These are phyloP conservation scores for Monosporascus sp. DNA, from an alignment of 2,329 filamentous ascomycete genomes.

Conservation along the genomic window DNA sequence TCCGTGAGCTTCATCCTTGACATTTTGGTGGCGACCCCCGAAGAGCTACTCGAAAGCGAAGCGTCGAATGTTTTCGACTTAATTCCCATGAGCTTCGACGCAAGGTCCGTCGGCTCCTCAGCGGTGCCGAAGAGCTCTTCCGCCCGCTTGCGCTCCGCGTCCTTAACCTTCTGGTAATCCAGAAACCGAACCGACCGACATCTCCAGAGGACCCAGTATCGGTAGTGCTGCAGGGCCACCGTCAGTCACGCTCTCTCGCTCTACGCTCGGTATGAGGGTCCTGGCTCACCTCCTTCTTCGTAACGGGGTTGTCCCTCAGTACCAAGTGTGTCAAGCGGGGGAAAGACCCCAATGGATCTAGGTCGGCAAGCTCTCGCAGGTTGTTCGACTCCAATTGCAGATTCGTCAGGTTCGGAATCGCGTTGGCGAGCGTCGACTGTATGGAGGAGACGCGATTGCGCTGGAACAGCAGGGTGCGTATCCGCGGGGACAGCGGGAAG, in stretches of 20 bases:
- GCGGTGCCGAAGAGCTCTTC: slow-evolving; percentile 77
- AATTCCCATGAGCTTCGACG: slow-evolving; percentile 76
- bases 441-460: slow-evolving; percentile 84
- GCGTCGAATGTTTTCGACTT: slow-evolving; percentile 74
- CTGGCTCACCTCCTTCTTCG: slow-evolving; percentile 76
- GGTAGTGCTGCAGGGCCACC: slow-evolving; percentile 67
- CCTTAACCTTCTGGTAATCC: slow-evolving; percentile 88
- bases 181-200: slow-evolving; percentile 83
- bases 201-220: slow-evolving; percentile 85
- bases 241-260: slow-evolving; percentile 6
- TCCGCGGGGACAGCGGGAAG: slow-evolving; percentile 84
- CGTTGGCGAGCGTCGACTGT: slow-evolving; percentile 67
- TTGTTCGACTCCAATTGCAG: slow-evolving; percentile 82
- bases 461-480: slow-evolving; percentile 82
- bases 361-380: slow-evolving; percentile 75
- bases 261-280: no score
- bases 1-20: slow-evolving; percentile 82
- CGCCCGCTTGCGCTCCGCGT: slow-evolving; percentile 73
- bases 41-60: slow-evolving; percentile 34
- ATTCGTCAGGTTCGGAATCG: slow-evolving; percentile 76
- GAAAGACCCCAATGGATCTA: slow-evolving; percentile 73
- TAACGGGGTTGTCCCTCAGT: slow-evolving; percentile 81
- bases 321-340: slow-evolving; percentile 71
- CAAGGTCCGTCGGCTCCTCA: slow-evolving; percentile 74
- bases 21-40: slow-evolving; percentile 53